Percentiles rank a stretch among this genome's conserved stretches.
phyloP scores from a whole-genome alignment of 257 asterid genomes.

The Phtheirospermum japonicum region DNA sequence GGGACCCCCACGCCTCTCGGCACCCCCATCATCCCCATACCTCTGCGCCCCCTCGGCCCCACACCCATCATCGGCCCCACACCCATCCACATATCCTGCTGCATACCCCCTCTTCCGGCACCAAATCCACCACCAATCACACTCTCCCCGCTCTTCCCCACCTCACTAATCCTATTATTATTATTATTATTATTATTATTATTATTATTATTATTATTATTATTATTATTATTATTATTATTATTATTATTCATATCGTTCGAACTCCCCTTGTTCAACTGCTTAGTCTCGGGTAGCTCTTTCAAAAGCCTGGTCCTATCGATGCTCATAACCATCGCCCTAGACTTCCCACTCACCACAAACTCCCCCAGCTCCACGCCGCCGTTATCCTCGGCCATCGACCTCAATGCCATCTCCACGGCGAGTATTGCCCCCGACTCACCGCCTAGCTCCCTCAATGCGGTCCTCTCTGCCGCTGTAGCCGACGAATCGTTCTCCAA shows the following conservation, averaged over 20 bases:
- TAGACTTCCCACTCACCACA: constrained; percentile 77
- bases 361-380: constrained; percentile 84
- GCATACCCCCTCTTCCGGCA: constrained; percentile 38
- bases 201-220: no score
- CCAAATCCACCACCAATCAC: constrained; percentile 43
- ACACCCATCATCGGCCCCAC: constrained; percentile 59
- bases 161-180: constrained; percentile 29
- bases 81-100: constrained; percentile 69
- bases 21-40: constrained; percentile 81
- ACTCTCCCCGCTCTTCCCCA: constrained; percentile 37
- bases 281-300: constrained; percentile 81
- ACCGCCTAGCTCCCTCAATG: constrained; percentile 85
- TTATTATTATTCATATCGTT: constrained; percentile 34
- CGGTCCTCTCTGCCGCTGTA: constrained; percentile 57
- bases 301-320: constrained; percentile 76
- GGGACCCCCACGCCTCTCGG: constrained; percentile 93
- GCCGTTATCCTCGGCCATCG: constrained; percentile 87
- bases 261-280: constrained; percentile 40
- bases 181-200: constrained; percentile 18
- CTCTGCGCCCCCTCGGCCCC: constrained; percentile 69
- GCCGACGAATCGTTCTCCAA: constrained; percentile 74
- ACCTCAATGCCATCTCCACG: constrained; percentile 86
- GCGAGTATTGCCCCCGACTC: constrained; percentile 71
- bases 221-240: constrained; percentile 12
- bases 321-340: constrained; percentile 79